Conservation (phyloP, 2,329 filamentous ascomycete species). For the Claviceps africana region DNA sequence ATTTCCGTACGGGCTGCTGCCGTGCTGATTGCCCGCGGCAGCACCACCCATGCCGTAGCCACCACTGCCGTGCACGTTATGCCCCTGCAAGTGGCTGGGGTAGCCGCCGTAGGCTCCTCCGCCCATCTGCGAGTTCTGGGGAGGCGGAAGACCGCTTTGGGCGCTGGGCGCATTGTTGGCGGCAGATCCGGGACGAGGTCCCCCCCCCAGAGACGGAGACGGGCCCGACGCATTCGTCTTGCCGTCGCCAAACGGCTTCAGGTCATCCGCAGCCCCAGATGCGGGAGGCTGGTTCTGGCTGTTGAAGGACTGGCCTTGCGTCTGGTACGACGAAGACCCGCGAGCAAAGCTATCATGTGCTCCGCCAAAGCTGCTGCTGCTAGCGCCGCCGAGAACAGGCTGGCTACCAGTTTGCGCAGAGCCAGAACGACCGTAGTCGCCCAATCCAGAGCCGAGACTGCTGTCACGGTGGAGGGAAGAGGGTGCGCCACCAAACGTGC, state of each 20-base stretch:
- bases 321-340: conserved; percentile 38
- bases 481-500: conserved; percentile 32
- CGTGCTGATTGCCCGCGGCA: conserved; percentile 36
- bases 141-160: conserved; percentile 41
- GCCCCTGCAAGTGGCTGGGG: conserved; percentile 38
- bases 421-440: conserved; percentile 38
- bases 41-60: conserved; percentile 41
- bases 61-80: conserved; percentile 38
- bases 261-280: conserved; percentile 32
- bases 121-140: conserved; percentile 41
- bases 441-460: conserved; percentile 35
- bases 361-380: conserved; percentile 33
- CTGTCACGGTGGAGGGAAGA: conserved; percentile 39
- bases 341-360: conserved; percentile 43
- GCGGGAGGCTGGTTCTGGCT: conserved; percentile 32
- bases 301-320: conserved; percentile 40
- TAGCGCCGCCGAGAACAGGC: conserved; percentile 29
- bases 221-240: conserved; percentile 37
- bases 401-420: conserved; percentile 36
- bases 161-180: conserved; percentile 36
- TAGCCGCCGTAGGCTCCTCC: conserved; percentile 37
- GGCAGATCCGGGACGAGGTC: conserved; percentile 44
- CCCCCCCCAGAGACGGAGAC: conserved; percentile 39
- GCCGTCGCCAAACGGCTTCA: conserved; percentile 45
- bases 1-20: conserved; percentile 37